phyloP scores from a whole-genome alignment of 805 yeast species.

The Alloascoidea africana region DNA sequence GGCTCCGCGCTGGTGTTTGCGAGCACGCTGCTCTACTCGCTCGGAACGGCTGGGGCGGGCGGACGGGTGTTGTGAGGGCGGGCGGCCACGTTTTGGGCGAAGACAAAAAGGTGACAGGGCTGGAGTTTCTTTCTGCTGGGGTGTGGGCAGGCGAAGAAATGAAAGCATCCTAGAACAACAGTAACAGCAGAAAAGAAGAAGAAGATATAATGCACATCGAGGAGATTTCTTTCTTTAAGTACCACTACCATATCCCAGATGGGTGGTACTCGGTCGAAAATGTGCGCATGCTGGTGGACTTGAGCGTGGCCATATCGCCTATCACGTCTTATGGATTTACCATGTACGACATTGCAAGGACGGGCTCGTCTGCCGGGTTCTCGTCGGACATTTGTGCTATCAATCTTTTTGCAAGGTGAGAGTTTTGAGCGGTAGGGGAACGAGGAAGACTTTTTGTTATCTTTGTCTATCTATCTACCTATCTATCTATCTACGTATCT shows the following conservation, averaged over 20 bases:
- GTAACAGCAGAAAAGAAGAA: background rate
- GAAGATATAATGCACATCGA: background rate
- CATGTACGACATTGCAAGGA: conserved; percentile 46
- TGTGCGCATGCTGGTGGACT: conserved; percentile 41
- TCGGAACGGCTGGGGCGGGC: conserved; percentile 12
- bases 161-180: background rate
- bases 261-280: conserved; percentile 32
- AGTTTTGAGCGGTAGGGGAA: no score
- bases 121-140: no score
- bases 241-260: conserved; percentile 10
- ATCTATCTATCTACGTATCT: no score
- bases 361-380: conserved; percentile 61
- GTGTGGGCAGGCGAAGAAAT: no score
- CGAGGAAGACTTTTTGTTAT: no score
- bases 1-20: conserved; percentile 38
- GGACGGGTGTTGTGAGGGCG: conserved; percentile 13
- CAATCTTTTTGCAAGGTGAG: conserved; percentile 63
- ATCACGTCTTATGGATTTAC: conserved; percentile 80
- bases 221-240: conserved; percentile 2
- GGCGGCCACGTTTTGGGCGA: conserved; percentile 13
- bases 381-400: conserved; percentile 89
- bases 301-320: conserved; percentile 68
- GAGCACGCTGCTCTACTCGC: conserved; percentile 36
- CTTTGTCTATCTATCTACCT: no score
- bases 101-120: conserved; percentile 20